Conservation (phyloP, 768 basidiomycete genomes). For the Dacryopinax spathularia region DNA sequence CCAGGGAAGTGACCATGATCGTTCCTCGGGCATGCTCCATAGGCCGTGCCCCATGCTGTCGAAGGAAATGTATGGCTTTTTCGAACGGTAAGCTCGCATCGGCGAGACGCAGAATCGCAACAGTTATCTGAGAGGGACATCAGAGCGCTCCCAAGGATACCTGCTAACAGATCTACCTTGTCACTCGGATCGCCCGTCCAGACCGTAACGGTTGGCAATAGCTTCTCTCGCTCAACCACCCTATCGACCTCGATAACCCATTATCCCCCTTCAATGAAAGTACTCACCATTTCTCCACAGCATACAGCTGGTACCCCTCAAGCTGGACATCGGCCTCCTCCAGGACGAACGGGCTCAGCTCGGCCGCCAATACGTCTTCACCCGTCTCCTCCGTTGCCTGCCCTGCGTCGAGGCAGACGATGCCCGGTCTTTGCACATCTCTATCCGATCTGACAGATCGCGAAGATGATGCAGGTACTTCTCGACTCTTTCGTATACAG, state of each 20-base stretch:
- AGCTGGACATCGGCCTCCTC: slow-evolving; percentile 37
- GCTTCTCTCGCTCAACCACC: slow-evolving; percentile 53
- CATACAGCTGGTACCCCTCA: slow-evolving; percentile 64
- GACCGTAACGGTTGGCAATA: slow-evolving; percentile 50
- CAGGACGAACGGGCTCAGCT: slow-evolving; percentile 35
- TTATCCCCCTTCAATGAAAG: too few species aligned
- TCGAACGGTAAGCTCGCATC: slow-evolving; percentile 47
- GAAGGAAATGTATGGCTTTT: slow-evolving; percentile 43
- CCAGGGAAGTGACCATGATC: slow-evolving; percentile 70
- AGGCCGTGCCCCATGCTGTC: slow-evolving; percentile 59
- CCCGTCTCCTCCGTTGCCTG: slow-evolving; percentile 1
- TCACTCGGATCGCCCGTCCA: slow-evolving; percentile 64
- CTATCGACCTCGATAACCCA: slow-evolving; percentile 23
- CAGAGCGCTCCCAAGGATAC: background rate
- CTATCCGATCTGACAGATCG: background rate
- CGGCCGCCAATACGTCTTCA: background rate
- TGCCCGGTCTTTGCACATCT: background rate
- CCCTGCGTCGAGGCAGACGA: background rate
- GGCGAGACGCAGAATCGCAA: slow-evolving; percentile 38
- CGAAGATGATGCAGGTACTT: background rate
- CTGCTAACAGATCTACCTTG: slow-evolving; percentile 29
- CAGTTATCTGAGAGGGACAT: slow-evolving; percentile 35
- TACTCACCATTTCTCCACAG: slow-evolving; percentile 65
- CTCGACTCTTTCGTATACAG: background rate
- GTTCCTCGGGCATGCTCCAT: slow-evolving; percentile 55